Percentiles rank a stretch among this genome's conserved stretches.
Evolutionary conservation across 352 stramenopile species (phyloP).

Genomic region (Albugo laibachii): DNA sequence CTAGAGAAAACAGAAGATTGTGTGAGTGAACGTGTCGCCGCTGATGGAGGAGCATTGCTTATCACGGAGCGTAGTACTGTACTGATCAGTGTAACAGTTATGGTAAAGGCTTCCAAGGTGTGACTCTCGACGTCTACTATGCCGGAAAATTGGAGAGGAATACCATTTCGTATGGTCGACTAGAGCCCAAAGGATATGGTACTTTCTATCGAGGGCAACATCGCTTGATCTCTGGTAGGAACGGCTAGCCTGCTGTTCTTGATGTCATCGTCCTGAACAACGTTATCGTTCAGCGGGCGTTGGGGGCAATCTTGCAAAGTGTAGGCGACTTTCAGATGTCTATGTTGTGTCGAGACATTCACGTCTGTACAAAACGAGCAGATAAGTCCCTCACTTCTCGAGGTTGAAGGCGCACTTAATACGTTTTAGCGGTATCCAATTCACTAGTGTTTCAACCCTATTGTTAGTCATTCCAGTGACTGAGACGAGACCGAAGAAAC

Average conservation of each 20-base stretch:
- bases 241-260: neutral
- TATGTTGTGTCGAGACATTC: neutral
- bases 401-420: neutral
- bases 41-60: neutral
- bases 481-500: too few species aligned
- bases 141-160: neutral
- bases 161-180: neutral
- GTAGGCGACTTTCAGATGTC: neutral
- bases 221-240: too few species aligned
- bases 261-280: neutral
- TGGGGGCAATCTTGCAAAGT: neutral
- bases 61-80: neutral
- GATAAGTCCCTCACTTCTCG: neutral
- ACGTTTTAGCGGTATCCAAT: too few species aligned
- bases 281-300: neutral
- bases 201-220: neutral
- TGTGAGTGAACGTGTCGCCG: neutral
- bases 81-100: too few species aligned
- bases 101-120: too few species aligned
- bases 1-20: neutral
- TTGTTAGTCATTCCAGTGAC: too few species aligned
- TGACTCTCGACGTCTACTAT: neutral
- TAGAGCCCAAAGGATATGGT: neutral
- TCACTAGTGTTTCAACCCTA: too few species aligned
- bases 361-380: conserved; percentile 1